Conservation (phyloP, 345 rosid genomes). For the Eucalyptus curtisii region DNA sequence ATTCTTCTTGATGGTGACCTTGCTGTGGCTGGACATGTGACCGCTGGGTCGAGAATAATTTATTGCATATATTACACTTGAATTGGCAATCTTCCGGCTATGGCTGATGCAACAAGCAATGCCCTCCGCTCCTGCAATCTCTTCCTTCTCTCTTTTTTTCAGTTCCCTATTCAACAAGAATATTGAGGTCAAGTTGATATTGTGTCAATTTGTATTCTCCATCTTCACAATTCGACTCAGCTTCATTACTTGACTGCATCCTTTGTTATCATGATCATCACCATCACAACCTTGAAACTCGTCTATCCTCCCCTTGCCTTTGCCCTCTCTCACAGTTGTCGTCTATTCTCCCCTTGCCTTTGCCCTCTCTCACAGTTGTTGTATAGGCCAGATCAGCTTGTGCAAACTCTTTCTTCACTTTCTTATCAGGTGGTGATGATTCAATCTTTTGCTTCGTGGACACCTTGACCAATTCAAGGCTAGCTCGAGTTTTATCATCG, state of each 20-base stretch:
- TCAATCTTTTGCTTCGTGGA: background rate
- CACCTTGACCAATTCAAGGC: background rate
- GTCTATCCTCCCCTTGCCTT: background rate
- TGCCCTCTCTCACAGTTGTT: background rate
- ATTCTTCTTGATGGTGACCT: background rate
- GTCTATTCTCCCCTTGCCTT: background rate
- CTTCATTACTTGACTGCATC: background rate
- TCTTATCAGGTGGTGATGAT: background rate
- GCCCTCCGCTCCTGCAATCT: background rate
- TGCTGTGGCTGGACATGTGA: constrained; percentile 44
- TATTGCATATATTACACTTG: constrained; percentile 7
- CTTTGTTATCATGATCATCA: background rate
- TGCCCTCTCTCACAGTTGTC: background rate
- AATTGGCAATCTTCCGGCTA: background rate
- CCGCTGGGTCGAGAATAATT: constrained; percentile 31
- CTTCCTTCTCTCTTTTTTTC: background rate
- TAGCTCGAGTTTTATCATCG: background rate
- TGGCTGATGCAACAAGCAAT: background rate
- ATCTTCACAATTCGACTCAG: background rate
- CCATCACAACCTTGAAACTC: background rate
- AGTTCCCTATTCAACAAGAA: background rate
- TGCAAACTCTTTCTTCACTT: background rate
- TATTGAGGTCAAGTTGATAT: background rate
- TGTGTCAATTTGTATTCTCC: background rate
- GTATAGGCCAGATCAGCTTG: background rate